Evolutionary conservation across 139 green algal genomes (phyloP), one percentile per base, ranked within the genome.

Genomic region (Chlamydomonas schloesseri): DNA sequence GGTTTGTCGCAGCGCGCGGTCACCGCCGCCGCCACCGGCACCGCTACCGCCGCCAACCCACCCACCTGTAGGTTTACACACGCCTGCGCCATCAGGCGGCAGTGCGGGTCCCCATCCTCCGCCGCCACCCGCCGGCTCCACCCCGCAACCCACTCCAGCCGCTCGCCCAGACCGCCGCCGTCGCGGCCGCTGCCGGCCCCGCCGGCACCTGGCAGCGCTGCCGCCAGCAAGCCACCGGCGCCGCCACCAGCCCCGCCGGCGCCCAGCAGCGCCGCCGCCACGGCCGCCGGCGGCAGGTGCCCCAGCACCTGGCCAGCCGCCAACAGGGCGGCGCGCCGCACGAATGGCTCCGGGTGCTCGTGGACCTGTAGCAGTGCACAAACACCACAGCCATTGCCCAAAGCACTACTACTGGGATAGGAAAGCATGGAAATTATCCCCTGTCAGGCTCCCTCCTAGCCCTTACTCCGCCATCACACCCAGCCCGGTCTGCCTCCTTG

Each of bases 261-360:
- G 47, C 81, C 84, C 31, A 89, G 34, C 42, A 94, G 81, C 14
- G 92, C 91, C 11, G 73, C 90, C 31, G 90, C 91, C 23, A 97
- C 69, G 21, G 91, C 80, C 3, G 92, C 83, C 6, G 90, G 74
- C 3, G 95, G 90, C 21, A 97, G 69, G 33, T 87, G 76, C 5
- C 80, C 85, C 21, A 94, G 65, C 34, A 91, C 87, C 78, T 94
- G 91, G 3, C 91, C 88, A 18, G 88, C 91, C 1, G 95, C 92
- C 15, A 96, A 55, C 50, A 98, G 89, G 5, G 94, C 91, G 2
- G 89, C 89, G 0, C 95, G 91, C 1, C 95, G 87, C 37, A 97
- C 94, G 73, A 87, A 96, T 28, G 92, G 91, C 88, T 98, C 89
- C 34, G 84, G 34, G 77, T 96, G 93, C 20, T 29, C 84, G 46